Base-by-base conservation (phyloP, 768 basidiomycete species). In the Favolaschia claudopus region DNA sequence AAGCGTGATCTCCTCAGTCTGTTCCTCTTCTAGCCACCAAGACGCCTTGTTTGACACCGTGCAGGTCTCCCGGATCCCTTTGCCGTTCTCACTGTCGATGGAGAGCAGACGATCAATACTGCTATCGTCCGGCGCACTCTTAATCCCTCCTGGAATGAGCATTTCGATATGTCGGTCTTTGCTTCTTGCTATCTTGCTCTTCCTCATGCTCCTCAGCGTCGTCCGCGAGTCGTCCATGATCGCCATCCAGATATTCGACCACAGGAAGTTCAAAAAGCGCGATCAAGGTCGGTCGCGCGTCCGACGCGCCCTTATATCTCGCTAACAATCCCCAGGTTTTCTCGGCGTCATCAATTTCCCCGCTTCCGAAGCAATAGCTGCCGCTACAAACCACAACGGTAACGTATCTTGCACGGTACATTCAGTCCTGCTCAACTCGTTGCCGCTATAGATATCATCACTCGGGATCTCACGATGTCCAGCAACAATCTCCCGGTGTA, bases 241-340 rank as follows among this genome's bases (percentile, higher is more conserved):
- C 68, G 82, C 84, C 24, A 91, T 96, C 42, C 93, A 96, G 76
- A 85, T 96, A 58, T 95, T 95, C 70, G 95, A 96, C 80, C 89
- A 93, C 74, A 84, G 86, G 70, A 93, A 92, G 74, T 95, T 92
- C 77, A 93, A 84, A 77, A 88, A 87, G 72, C 85, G 88, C 66
- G 94, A 95, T 71, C 94, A 95, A 79, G 93, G 82, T 77, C 32
- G 62, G 68, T 65, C 39, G 38, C 55, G 74, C 72, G 45, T 62
- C 76, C 13, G 73, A 76, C 33, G 48, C 39, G 36, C 37, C 72
- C 73, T 37, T 73, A 76, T 56, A 74, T 28, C 37, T 39, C 19
- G 20, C 39, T 34, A 39, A 50, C 49, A 20, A 25, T 38, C 13
- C 25, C 40, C 40, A 84, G 82, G 85, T 10, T 88, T 86, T 63